Conservation (phyloP, 1,284 basidiomycete genomes). For the Earliella scabrosa region DNA sequence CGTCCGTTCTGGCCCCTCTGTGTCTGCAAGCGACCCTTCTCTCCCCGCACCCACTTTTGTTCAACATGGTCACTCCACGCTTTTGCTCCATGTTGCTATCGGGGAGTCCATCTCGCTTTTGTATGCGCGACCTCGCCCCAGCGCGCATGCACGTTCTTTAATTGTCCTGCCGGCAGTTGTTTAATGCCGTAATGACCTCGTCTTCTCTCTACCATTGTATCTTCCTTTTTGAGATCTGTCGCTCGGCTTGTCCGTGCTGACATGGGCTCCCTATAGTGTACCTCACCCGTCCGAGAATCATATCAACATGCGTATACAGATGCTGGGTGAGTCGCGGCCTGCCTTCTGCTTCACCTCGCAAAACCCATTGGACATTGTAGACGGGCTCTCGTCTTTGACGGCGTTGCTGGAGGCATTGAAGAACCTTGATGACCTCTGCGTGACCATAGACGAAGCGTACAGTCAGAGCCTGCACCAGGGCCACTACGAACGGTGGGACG, state of each 20-base stretch:
- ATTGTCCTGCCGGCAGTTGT: constrained; percentile 3
- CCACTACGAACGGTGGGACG: constrained; percentile 68
- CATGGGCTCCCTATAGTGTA: constrained; percentile 55
- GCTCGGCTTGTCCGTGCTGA: neutral
- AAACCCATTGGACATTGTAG: constrained; percentile 46
- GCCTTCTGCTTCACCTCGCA: neutral
- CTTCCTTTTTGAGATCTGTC: neutral
- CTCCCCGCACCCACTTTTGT: constrained; percentile 8
- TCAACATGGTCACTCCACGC: neutral
- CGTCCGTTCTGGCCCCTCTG: neutral
- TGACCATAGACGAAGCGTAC: constrained; percentile 71
- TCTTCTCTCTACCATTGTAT: neutral
- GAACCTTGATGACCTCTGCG: constrained; percentile 78
- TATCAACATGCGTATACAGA: constrained; percentile 96
- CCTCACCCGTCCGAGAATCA: constrained; percentile 97
- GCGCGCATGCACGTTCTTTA: neutral
- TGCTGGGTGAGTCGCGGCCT: constrained; percentile 84
- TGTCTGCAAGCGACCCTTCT: constrained; percentile 3
- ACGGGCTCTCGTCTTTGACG: constrained; percentile 78
- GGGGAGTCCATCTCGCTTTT: neutral
- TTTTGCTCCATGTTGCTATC: neutral
- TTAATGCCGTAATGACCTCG: neutral
- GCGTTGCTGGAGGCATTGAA: constrained; percentile 77
- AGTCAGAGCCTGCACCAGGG: constrained; percentile 56
- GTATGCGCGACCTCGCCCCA: neutral